Percentiles rank a stretch among this genome's conserved stretches.
Evolutionary conservation across 129 eudicot genomes (phyloP).

Genomic region (Mikania micrantha): DNA sequence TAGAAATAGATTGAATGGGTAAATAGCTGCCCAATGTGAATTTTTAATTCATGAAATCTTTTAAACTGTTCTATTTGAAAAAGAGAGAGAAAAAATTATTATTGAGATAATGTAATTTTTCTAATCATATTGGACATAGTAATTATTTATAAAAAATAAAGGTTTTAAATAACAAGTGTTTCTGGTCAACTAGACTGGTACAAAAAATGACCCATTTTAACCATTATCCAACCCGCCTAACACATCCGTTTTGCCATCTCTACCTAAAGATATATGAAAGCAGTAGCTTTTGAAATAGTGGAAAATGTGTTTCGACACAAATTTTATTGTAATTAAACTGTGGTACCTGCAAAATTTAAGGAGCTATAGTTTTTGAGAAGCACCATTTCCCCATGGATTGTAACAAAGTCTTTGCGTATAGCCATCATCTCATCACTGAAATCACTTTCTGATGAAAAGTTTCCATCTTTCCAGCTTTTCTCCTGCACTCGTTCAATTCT

Average conservation of each 20-base stretch:
- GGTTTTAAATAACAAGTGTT: not conserved
- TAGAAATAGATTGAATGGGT: not conserved
- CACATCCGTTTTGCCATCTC: not conserved
- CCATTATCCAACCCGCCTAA: not conserved
- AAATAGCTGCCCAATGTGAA: not conserved
- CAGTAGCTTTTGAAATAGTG: not conserved
- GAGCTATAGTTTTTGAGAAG: slow-evolving; percentile 92
- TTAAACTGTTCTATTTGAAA: not conserved
- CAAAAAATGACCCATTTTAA: not conserved
- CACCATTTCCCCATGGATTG: slow-evolving; percentile 93
- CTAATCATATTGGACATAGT: not conserved
- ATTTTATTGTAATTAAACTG: not conserved
- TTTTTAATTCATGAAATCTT: not conserved
- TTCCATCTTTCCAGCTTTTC: slow-evolving; percentile 43
- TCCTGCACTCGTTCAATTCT: slow-evolving; percentile 58
- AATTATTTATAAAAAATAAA: not conserved
- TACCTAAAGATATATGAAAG: not conserved
- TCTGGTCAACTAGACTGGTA: not conserved
- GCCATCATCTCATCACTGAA: slow-evolving; percentile 60
- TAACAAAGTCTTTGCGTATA: slow-evolving; percentile 70
- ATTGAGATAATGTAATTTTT: not conserved
- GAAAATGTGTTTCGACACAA: too few species aligned
- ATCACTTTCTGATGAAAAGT: slow-evolving; percentile 51
- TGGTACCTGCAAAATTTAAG: slow-evolving; percentile 85
- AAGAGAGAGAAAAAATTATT: not conserved